Evolutionary conservation across 2,329 filamentous ascomycete species (phyloP).

Genomic region (Penicillium oxalicum): DNA sequence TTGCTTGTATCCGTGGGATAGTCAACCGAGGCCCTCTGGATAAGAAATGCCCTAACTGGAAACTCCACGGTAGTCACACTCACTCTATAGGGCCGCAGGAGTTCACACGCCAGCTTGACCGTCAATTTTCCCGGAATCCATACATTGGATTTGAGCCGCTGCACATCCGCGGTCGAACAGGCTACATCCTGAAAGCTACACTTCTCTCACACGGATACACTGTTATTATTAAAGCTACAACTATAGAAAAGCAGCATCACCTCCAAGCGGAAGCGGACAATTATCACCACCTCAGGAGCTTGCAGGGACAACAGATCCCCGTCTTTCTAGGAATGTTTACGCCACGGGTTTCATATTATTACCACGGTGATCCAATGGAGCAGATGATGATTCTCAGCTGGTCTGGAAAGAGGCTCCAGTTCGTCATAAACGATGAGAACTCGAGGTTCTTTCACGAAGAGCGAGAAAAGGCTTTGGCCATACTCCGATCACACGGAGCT

Average conservation of each 20-base stretch:
- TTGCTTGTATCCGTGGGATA: constrained; percentile 18
- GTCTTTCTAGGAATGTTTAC: constrained; percentile 10
- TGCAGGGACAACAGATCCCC: constrained; percentile 24
- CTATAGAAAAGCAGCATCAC: constrained; percentile 11
- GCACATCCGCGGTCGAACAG: constrained; percentile 20
- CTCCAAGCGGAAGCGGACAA: constrained; percentile 20
- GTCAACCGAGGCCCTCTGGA: constrained; percentile 16
- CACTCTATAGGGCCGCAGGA: constrained; percentile 24
- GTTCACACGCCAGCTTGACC: constrained; percentile 15
- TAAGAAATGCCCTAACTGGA: constrained; percentile 32
- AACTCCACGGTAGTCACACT: constrained; percentile 17
- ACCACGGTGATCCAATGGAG: neutral
- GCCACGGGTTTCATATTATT: neutral
- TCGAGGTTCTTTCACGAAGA: neutral
- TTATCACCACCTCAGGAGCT: constrained; percentile 16
- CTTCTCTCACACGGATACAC: constrained; percentile 25
- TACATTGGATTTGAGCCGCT: constrained; percentile 21
- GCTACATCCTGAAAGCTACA: constrained; percentile 25
- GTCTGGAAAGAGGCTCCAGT: neutral
- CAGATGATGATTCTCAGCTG: neutral
- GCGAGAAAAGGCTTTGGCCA: constrained; percentile 11
- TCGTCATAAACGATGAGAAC: neutral
- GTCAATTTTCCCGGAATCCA: constrained; percentile 15
- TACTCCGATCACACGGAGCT: constrained; percentile 14
- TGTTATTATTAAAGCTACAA: constrained; percentile 25